Evolutionary conservation across 2,329 filamentous ascomycete species (phyloP).

Genomic region (Bipolaris gigantea): DNA sequence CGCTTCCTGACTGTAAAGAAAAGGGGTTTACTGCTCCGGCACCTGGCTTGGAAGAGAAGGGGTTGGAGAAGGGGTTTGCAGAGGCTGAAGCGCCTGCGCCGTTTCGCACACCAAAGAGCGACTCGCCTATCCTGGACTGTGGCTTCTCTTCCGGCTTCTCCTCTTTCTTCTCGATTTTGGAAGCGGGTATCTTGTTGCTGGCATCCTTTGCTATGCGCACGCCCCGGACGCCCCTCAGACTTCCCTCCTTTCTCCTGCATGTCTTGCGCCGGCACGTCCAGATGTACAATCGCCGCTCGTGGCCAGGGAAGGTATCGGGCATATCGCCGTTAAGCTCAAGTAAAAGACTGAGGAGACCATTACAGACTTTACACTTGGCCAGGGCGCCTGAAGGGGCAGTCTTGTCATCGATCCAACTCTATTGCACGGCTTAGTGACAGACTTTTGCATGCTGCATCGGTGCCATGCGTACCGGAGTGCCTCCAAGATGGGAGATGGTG

Average conservation of each 20-base stretch:
- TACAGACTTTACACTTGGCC: constrained; percentile 86
- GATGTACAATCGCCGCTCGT: constrained; percentile 86
- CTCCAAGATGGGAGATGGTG: constrained; percentile 83
- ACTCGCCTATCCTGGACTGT: constrained; percentile 62
- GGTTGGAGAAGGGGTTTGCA: constrained; percentile 51
- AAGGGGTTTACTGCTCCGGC: constrained; percentile 59
- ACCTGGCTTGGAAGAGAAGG: constrained; percentile 58
- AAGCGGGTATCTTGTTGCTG: constrained; percentile 20
- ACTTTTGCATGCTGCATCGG: neutral
- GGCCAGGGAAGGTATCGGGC: constrained; percentile 79
- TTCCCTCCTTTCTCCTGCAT: constrained; percentile 81
- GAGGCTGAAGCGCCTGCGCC: constrained; percentile 19
- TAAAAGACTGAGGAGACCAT: constrained; percentile 77
- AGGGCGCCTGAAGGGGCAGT: constrained; percentile 73
- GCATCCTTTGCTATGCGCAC: constrained; percentile 57
- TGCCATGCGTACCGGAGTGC: constrained; percentile 70
- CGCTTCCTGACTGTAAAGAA: constrained; percentile 39
- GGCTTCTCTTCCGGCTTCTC: constrained; percentile 36
- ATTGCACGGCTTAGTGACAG: constrained; percentile 10
- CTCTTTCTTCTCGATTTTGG: constrained; percentile 25
- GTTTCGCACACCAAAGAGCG: constrained; percentile 68
- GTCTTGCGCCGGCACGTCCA: constrained; percentile 77
- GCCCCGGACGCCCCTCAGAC: constrained; percentile 73
- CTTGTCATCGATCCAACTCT: constrained; percentile 79
- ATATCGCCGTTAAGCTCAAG: constrained; percentile 91